phyloP scores from a whole-genome alignment of 2,329 filamentous ascomycete species.

The Byssothecium circinans region DNA sequence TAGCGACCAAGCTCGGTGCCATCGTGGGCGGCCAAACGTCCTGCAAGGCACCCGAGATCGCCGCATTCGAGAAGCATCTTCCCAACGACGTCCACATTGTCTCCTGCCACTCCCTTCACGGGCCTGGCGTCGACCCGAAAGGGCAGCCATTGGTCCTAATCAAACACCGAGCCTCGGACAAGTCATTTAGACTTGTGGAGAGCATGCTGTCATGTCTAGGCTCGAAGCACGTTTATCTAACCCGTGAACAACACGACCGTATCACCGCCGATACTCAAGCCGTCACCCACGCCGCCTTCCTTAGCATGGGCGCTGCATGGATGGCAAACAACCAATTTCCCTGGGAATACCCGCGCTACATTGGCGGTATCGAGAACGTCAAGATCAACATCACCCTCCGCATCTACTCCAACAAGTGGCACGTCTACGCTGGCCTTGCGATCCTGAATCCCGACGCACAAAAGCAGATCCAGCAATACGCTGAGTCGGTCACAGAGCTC shows the following conservation, averaged over 20 bases:
- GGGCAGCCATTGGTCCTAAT: constrained; percentile 94
- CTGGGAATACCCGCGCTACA: constrained; percentile 94
- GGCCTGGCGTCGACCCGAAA: constrained; percentile 82
- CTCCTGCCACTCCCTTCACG: constrained; percentile 95
- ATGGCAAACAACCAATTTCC: constrained; percentile 93
- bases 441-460: constrained; percentile 94
- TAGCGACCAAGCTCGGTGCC: constrained; percentile 86
- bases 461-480: constrained; percentile 92
- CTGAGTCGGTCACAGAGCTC: constrained; percentile 84
- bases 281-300: constrained; percentile 94
- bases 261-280: constrained; percentile 99
- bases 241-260: constrained; percentile 85
- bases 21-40: constrained; percentile 98
- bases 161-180: constrained; percentile 82
- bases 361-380: constrained; percentile 97
- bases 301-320: constrained; percentile 97
- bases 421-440: constrained; percentile 95
- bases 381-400: constrained; percentile 98
- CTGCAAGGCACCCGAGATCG: constrained; percentile 95
- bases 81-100: constrained; percentile 89
- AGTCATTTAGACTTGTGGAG: constrained; percentile 77
- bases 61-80: constrained; percentile 86
- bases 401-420: constrained; percentile 99
- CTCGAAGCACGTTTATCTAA: constrained; percentile 85
- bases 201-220: constrained; percentile 77